These are phyloP conservation scores for Lentinus polychrous DNA, from an alignment of 1,284 basidiomycete species.

Conservation along the genomic window DNA sequence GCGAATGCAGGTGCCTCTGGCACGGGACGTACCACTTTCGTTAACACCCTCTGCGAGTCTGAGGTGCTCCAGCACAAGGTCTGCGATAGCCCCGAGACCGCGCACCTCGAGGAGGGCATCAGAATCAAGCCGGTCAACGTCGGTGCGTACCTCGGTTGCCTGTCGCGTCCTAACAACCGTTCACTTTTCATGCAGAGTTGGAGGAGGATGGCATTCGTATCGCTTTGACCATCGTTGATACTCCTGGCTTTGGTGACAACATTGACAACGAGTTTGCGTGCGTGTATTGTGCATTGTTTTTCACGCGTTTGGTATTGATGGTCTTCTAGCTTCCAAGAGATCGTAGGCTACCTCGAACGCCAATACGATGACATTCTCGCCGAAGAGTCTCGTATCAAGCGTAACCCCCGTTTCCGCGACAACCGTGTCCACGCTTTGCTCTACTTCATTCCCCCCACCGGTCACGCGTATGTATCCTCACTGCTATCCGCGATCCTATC, in stretches of 20 bases:
- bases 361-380: conserved; percentile 99
- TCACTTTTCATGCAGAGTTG: conserved; percentile 55
- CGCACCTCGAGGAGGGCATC: conserved; percentile 92
- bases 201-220: conserved; percentile 99
- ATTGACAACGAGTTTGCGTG: conserved; percentile 98
- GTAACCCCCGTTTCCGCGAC: conserved; percentile 98
- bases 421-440: conserved; percentile 94
- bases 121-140: conserved; percentile 95
- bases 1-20: conserved; percentile 78
- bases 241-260: conserved; percentile 97
- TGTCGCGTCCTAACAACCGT: conserved; percentile 4
- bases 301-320: conserved; percentile 1
- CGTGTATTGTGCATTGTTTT: conserved; percentile 29
- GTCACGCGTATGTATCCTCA: conserved; percentile 49
- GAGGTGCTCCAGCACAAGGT: conserved; percentile 85
- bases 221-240: conserved; percentile 97
- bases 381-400: conserved; percentile 98
- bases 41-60: conserved; percentile 96
- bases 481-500: conserved; percentile 14
- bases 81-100: conserved; percentile 81
- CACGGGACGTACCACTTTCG: conserved; percentile 94
- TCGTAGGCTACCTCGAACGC: conserved; percentile 94
- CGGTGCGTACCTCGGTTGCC: conserved; percentile 46
- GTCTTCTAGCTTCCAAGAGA: conserved; percentile 80
- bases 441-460: conserved; percentile 96